These are phyloP conservation scores for Allomyces javanicus DNA, from an alignment of 192 early-diverging fungal genomes.

Conservation along the genomic window DNA sequence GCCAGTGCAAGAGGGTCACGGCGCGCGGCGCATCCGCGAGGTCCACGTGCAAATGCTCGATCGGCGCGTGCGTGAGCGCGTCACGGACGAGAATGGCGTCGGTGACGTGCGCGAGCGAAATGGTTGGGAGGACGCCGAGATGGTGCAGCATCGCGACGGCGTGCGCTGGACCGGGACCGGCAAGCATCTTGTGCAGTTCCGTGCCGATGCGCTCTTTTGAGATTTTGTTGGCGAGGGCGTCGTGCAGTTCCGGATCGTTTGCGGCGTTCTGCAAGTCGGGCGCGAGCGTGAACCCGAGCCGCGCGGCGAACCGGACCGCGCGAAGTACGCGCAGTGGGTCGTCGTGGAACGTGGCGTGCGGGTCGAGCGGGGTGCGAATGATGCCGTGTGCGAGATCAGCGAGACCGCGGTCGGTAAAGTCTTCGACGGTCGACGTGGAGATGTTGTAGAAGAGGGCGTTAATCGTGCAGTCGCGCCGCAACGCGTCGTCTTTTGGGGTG, in stretches of 20 bases:
- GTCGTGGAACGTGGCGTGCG: slow-evolving; percentile 76
- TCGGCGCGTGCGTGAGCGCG: too few species aligned
- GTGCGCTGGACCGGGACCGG: slow-evolving; percentile 28
- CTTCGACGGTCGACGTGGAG: slow-evolving; percentile 60
- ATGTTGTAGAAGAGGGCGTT: slow-evolving; percentile 97
- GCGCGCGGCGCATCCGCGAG: too few species aligned
- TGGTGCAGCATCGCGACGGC: slow-evolving; percentile 22
- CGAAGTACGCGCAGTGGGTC: slow-evolving; percentile 89
- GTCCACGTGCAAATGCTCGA: too few species aligned
- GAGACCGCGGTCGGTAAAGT: slow-evolving; percentile 61
- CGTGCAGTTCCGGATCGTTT: slow-evolving; percentile 22
- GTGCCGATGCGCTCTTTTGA: slow-evolving; percentile 77
- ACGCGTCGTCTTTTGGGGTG: slow-evolving; percentile 76
- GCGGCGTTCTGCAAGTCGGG: slow-evolving; percentile 41
- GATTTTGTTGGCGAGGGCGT: slow-evolving; percentile 59
- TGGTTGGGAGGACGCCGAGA: slow-evolving; percentile 18
- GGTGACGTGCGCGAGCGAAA: slow-evolving; percentile 3
- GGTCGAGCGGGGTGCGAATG: slow-evolving; percentile 75
- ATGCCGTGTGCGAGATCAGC: slow-evolving; percentile 46
- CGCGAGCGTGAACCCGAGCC: slow-evolving; percentile 62
- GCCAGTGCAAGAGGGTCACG: too few species aligned
- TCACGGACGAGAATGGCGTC: too few species aligned
- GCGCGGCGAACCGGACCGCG: slow-evolving; percentile 81
- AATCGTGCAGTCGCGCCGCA: slow-evolving; percentile 90
- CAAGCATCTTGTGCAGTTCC: slow-evolving; percentile 87